These are phyloP conservation scores for Trametopsis cervina DNA, from an alignment of 768 basidiomycete genomes.

Conservation along the genomic window DNA sequence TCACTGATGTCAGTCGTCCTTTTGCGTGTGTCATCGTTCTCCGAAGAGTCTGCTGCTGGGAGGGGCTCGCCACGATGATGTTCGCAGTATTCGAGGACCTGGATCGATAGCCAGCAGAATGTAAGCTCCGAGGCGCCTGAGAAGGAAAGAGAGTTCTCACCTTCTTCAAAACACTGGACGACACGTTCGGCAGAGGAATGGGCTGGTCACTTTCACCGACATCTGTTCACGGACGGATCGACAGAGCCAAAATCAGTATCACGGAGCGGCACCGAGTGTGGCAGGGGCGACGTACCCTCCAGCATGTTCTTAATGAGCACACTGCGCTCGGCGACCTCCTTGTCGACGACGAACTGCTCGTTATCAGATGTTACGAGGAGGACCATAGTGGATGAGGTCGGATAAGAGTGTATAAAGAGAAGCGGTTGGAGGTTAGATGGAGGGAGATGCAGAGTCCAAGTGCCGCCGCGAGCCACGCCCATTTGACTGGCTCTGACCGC, in stretches of 20 bases:
- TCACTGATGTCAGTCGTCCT: constrained; percentile 98
- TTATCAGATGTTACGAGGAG: constrained; percentile 92
- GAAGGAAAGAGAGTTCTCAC: constrained; percentile 29
- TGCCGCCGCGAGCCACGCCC: not conserved
- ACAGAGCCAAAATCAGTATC: constrained; percentile 2
- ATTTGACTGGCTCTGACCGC: not conserved
- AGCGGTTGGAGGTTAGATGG: constrained; percentile 13
- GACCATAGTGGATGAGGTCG: constrained; percentile 49
- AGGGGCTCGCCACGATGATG: constrained; percentile 98
- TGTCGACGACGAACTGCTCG: constrained; percentile 89
- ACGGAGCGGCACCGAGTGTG: no score
- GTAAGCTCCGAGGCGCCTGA: constrained; percentile 2
- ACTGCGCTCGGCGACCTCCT: constrained; percentile 90
- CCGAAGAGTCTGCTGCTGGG: constrained; percentile 74
- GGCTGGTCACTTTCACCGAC: constrained; percentile 92
- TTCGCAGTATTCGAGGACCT: constrained; percentile 99
- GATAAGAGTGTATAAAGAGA: constrained; percentile 7
- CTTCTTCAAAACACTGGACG: constrained; percentile 90
- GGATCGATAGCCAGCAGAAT: constrained; percentile 4
- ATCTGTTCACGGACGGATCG: constrained; percentile 47
- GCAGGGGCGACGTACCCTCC: constrained; percentile 55
- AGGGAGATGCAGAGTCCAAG: not conserved
- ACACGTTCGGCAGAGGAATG: constrained; percentile 92
- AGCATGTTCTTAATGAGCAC: constrained; percentile 99
- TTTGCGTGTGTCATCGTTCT: constrained; percentile 89